A percentile compares a stretch with the other conserved stretches of the same genome.
Evolutionary conservation across 305 asterid species (phyloP).

Genomic region (Fraxinus angustifolia): DNA sequence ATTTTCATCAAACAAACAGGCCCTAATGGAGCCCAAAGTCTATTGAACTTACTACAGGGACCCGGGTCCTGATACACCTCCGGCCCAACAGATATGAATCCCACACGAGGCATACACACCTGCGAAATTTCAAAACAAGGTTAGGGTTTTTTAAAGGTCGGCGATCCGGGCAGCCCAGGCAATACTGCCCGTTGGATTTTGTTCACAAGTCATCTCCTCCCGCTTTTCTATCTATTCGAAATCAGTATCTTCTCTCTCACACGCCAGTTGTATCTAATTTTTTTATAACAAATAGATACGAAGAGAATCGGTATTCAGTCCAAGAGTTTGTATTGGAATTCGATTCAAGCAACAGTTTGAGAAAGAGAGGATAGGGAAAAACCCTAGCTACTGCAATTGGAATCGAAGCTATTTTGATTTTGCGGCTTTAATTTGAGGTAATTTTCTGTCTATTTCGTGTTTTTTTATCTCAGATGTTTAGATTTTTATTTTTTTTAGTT

Average conservation of each 20-base stretch:
- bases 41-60: background rate
- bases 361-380: slow-evolving; percentile 21
- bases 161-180: slow-evolving; percentile 29
- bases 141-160: slow-evolving; percentile 31
- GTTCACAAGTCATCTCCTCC: slow-evolving; percentile 29
- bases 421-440: slow-evolving; percentile 14
- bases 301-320: background rate
- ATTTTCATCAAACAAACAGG: background rate
- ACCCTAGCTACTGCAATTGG: slow-evolving; percentile 28
- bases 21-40: background rate
- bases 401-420: background rate
- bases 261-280: slow-evolving; percentile 12
- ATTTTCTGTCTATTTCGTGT: slow-evolving; percentile 2
- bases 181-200: slow-evolving; percentile 27
- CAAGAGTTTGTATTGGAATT: slow-evolving; percentile 9
- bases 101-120: background rate
- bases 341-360: background rate
- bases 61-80: background rate
- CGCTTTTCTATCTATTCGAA: slow-evolving; percentile 45
- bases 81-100: background rate
- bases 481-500: background rate
- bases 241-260: slow-evolving; percentile 14
- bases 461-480: slow-evolving; percentile 4
- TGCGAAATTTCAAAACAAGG: background rate
- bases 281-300: background rate